phyloP scores from a whole-genome alignment of 2,329 filamentous ascomycete genomes.

The Corniculantispora saksenae region DNA sequence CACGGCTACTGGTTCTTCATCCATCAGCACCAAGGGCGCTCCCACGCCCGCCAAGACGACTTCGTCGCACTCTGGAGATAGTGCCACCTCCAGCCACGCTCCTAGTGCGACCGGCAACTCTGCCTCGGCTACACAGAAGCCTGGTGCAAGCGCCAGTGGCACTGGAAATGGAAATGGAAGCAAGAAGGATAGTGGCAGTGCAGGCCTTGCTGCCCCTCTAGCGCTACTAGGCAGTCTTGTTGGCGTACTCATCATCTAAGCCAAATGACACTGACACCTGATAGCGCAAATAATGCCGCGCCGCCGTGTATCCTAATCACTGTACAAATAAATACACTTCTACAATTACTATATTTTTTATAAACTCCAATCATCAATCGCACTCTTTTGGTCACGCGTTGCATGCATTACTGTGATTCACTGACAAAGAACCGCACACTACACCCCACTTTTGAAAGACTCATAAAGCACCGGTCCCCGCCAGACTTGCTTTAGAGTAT shows the following conservation, averaged over 20 bases:
- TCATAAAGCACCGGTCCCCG: background rate
- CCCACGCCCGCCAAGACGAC: too few relatives aligned
- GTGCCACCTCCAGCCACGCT: background rate
- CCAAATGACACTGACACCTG: background rate
- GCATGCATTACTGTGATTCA: background rate
- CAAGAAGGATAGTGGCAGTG: background rate
- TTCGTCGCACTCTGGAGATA: background rate
- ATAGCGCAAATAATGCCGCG: background rate
- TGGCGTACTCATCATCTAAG: background rate
- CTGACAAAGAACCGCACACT: background rate
- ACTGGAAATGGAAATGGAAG: background rate
- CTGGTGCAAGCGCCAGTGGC: background rate
- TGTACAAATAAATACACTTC: background rate
- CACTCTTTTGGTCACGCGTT: background rate
- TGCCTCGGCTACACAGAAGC: background rate
- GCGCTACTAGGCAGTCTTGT: background rate
- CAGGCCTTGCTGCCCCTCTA: background rate
- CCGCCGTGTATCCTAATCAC: too few relatives aligned
- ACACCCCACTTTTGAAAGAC: conserved; percentile 13
- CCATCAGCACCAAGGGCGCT: too few relatives aligned
- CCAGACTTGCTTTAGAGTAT: background rate
- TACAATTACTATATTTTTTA: background rate
- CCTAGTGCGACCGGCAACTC: background rate
- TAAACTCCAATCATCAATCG: too few relatives aligned
- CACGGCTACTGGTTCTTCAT: too few relatives aligned